Evolutionary conservation across 345 rosid genomes (phyloP).

Genomic region (Eucalyptus regnans): DNA sequence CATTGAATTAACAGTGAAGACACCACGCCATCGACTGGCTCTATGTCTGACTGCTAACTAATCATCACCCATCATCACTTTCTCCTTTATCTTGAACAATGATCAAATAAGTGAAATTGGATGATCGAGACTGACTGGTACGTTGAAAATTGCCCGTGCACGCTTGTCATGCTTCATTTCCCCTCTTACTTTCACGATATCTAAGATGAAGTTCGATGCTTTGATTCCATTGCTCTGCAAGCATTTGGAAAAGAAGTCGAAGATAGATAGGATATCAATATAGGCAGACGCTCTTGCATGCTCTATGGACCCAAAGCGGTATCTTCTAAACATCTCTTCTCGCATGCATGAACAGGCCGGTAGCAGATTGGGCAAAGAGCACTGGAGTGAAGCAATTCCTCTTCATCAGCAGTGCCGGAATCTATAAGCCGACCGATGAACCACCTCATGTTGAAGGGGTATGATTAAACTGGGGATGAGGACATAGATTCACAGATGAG

Average conservation of each 20-base stretch:
- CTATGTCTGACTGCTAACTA: accelerated
- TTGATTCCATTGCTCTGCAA: background rate
- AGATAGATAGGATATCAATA: background rate
- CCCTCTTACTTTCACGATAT: background rate
- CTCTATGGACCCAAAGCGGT: background rate
- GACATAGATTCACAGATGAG: background rate
- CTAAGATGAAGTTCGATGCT: background rate
- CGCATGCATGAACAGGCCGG: slow-evolving; percentile 27
- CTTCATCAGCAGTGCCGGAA: slow-evolving; percentile 93
- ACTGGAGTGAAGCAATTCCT: slow-evolving; percentile 73
- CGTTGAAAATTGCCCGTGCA: background rate
- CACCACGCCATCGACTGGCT: background rate
- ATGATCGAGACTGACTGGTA: accelerated
- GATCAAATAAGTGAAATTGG: background rate
- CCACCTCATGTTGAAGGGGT: slow-evolving; percentile 98
- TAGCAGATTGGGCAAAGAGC: slow-evolving; percentile 85
- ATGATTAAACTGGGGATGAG: background rate
- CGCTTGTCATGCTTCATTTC: accelerated
- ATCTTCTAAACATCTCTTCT: background rate
- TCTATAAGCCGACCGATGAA: slow-evolving; percentile 76
- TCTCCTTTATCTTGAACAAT: background rate
- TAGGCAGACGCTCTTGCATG: background rate
- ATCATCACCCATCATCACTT: background rate
- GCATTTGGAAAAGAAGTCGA: background rate
- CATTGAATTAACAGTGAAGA: background rate